A percentile compares a stretch with the other conserved stretches of the same genome.
These are phyloP conservation scores for Primulina huaijiensis DNA, from an alignment of 257 asterid species.

Conservation along the genomic window DNA sequence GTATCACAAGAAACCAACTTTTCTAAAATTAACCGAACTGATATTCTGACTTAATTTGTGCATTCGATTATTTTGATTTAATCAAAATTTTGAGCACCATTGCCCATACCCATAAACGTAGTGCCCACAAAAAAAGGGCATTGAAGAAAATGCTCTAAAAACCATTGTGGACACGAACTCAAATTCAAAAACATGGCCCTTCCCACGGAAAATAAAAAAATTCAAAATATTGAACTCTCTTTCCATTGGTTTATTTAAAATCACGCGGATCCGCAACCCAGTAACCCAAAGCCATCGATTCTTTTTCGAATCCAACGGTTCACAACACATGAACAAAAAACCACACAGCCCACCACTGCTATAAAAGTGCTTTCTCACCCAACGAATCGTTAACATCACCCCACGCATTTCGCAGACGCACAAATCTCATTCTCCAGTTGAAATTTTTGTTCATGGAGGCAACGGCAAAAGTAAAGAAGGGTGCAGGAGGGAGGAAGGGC, in stretches of 20 bases:
- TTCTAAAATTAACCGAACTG: too few species aligned
- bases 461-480: conserved; percentile 37
- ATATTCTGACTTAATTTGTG: too few species aligned
- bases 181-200: neutral
- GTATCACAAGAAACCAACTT: too few species aligned
- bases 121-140: too few species aligned
- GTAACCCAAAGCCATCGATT: neutral
- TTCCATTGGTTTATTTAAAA: conserved; percentile 27
- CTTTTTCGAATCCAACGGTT: conserved; percentile 27
- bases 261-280: conserved; percentile 19
- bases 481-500: conserved; percentile 44
- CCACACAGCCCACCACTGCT: conserved; percentile 22
- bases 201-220: neutral
- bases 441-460: conserved; percentile 29
- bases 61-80: too few species aligned
- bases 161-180: neutral
- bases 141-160: too few species aligned
- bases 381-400: neutral
- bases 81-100: too few species aligned
- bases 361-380: conserved; percentile 26
- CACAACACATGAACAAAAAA: neutral
- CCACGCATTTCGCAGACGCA: neutral
- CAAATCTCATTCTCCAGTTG: neutral
- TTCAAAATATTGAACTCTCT: conserved; percentile 16
- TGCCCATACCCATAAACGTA: too few species aligned